These are phyloP conservation scores for Arthrinium phaeospermum DNA, from an alignment of 2,329 filamentous ascomycete genomes.

Conservation along the genomic window DNA sequence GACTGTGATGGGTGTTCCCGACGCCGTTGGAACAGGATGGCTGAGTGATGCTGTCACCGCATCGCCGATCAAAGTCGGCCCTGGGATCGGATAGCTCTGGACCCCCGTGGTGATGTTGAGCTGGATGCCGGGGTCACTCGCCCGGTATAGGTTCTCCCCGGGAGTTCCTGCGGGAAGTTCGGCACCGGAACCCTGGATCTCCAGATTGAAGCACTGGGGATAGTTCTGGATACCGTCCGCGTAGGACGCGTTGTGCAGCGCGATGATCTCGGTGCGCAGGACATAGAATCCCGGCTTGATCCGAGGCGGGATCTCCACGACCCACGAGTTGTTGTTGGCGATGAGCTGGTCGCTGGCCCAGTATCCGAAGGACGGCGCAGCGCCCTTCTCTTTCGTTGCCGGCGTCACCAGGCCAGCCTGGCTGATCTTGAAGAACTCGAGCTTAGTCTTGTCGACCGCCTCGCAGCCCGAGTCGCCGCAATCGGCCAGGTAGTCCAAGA, in stretches of 20 bases:
- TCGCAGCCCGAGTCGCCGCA: slow-evolving; percentile 38
- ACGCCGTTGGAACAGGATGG: slow-evolving; percentile 20
- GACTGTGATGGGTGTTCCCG: slow-evolving; percentile 18
- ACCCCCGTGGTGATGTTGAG: slow-evolving; percentile 23
- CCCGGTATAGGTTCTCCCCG: slow-evolving; percentile 23
- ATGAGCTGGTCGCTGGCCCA: slow-evolving; percentile 54
- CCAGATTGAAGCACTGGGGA: slow-evolving; percentile 35
- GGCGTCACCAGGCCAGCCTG: slow-evolving; percentile 36
- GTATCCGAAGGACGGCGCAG: slow-evolving; percentile 25
- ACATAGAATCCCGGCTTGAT: slow-evolving; percentile 41
- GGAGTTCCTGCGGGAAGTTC: slow-evolving; percentile 22
- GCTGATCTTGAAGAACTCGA: slow-evolving; percentile 40
- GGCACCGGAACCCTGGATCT: slow-evolving; percentile 29
- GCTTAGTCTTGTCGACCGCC: slow-evolving; percentile 36
- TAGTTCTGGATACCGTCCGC: slow-evolving; percentile 32
- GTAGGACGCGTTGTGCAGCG: slow-evolving; percentile 33
- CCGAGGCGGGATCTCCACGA: slow-evolving; percentile 29
- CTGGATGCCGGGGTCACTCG: slow-evolving; percentile 21
- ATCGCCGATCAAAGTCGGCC: slow-evolving; percentile 24
- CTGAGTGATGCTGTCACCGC: slow-evolving; percentile 20
- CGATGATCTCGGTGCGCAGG: slow-evolving; percentile 35
- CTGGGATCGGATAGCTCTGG: slow-evolving; percentile 22
- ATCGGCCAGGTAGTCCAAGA: slow-evolving; percentile 46
- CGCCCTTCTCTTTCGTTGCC: slow-evolving; percentile 47
- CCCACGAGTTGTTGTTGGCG: slow-evolving; percentile 42